These are phyloP conservation scores for Macrocybe gigantea DNA, from an alignment of 768 basidiomycete species.

Conservation along the genomic window DNA sequence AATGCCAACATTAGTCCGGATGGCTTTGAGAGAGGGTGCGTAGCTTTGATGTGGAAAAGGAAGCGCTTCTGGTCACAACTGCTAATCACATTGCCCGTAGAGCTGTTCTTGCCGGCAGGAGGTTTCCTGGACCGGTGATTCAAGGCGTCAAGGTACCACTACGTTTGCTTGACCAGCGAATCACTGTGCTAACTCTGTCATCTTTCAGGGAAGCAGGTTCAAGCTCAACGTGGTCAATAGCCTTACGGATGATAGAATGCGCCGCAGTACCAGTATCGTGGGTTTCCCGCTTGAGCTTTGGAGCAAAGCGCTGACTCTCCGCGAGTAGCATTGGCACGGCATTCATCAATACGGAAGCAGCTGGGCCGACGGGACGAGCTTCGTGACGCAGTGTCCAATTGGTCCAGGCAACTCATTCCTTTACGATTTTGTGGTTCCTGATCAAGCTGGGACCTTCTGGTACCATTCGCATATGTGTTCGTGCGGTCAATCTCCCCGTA, in stretches of 20 bases:
- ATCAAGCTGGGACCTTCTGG: constrained; percentile 41
- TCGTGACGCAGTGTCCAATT: constrained; percentile 42
- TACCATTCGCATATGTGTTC: constrained; percentile 23
- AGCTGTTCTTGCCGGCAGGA: constrained; percentile 23
- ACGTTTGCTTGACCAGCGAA: not conserved
- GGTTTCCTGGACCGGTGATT: constrained; percentile 25
- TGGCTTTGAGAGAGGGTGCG: constrained; percentile 39
- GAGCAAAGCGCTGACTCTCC: not conserved
- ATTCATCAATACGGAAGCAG: constrained; percentile 18
- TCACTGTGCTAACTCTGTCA: not conserved
- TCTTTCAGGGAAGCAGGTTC: constrained; percentile 22
- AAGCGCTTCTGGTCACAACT: not conserved
- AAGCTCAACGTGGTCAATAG: constrained; percentile 24
- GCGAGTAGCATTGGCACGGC: constrained; percentile 24
- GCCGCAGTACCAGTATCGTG: constrained; percentile 25
- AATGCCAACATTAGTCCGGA: constrained; percentile 43
- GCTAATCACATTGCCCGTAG: constrained; percentile 8
- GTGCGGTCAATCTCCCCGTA: not conserved
- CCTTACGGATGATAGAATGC: constrained; percentile 19
- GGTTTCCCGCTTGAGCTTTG: constrained; percentile 1
- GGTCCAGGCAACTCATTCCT: constrained; percentile 29
- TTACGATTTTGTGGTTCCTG: constrained; percentile 30
- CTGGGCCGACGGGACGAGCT: constrained; percentile 23
- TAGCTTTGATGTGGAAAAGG: not conserved
- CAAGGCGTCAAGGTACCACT: constrained; percentile 19